Percentiles rank a stretch among this genome's conserved stretches.
Evolutionary conservation across 2,329 filamentous ascomycete species (phyloP).

Genomic region (Akanthomyces uredinophilus): DNA sequence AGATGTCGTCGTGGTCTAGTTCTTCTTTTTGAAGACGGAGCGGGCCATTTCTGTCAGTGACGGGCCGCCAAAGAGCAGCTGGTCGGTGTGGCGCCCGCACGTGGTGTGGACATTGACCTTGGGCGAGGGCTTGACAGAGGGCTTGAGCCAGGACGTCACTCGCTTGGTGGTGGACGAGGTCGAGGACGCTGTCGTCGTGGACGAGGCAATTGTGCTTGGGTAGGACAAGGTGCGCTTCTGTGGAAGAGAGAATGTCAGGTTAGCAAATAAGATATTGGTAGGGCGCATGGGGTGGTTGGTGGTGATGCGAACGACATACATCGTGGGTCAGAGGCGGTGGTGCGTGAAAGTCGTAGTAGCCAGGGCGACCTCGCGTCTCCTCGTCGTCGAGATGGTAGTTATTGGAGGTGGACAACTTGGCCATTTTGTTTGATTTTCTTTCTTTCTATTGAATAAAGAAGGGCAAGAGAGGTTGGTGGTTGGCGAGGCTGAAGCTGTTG

Average conservation of each 20-base stretch:
- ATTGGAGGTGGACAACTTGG: not conserved
- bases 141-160: slow-evolving; percentile 26
- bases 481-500: too few relatives aligned
- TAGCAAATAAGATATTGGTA: not conserved
- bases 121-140: slow-evolving; percentile 30
- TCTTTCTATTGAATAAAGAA: too few relatives aligned
- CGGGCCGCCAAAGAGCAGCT: slow-evolving; percentile 47
- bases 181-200: slow-evolving; percentile 24
- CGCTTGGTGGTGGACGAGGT: slow-evolving; percentile 23
- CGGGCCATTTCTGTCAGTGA: slow-evolving; percentile 40
- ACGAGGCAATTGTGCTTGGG: slow-evolving; percentile 27
- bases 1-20: not conserved
- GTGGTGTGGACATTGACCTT: slow-evolving; percentile 49
- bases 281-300: not conserved
- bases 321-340: slow-evolving; percentile 6
- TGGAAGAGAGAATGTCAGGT: not conserved
- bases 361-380: slow-evolving; percentile 11
- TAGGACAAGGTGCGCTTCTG: slow-evolving; percentile 12
- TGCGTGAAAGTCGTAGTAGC: slow-evolving; percentile 15
- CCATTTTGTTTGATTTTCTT: not conserved
- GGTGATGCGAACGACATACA: slow-evolving; percentile 1
- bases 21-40: slow-evolving; percentile 33
- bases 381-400: slow-evolving; percentile 8
- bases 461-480: too few relatives aligned
- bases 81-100: slow-evolving; percentile 50